Evolutionary conservation across 2,329 filamentous ascomycete species (phyloP), one percentile per base, ranked within the genome.

Genomic region (Neurospora sp.): DNA sequence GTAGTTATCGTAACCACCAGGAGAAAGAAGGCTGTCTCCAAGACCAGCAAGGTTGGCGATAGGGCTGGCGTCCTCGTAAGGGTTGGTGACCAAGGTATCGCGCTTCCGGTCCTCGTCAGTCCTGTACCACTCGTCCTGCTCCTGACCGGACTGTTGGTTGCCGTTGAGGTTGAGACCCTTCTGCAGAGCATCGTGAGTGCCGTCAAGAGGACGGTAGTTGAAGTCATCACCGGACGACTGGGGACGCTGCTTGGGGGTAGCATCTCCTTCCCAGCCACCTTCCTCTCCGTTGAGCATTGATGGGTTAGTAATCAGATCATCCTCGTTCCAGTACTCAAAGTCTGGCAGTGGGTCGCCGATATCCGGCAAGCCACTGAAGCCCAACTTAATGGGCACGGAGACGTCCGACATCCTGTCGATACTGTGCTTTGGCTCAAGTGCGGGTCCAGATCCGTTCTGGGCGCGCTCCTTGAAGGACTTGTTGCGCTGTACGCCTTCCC

Each of bases 241-340:
- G n/a, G 77, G 70, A 78, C 79, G 72, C 66, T 76, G 76, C 15
- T 75, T 72, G 2, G 87, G 86, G 1, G 87, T 89, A 11, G 83
- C 80, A 69, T 86, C 82, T 69, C 87, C 86, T 39, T 84, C 84
- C 83, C 87, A 89, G 69, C 80, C 78, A 66, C 86, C 88, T 68
- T 88, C 89, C 0, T 90, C 90, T 19, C 91, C 93, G 73, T 93
- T 87, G 52, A 96, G 89, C 67, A 94, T 85, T 0, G 94, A 97
- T 2, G 93, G 93, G 77, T 96, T 96, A 19, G 93, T 97, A 66
- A 88, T 90, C 17, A 93, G 85, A 72, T 96, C 93, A 43, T 88
- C 86, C 11, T 86, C 83, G 70, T 84, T 82, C 68, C 80, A 82
- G 73, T 92, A 91, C 4, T 91, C 93, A 76, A 92, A 89, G 76